Conservation (phyloP, 2,329 filamentous ascomycete species). For the Madurella fahalii region DNA sequence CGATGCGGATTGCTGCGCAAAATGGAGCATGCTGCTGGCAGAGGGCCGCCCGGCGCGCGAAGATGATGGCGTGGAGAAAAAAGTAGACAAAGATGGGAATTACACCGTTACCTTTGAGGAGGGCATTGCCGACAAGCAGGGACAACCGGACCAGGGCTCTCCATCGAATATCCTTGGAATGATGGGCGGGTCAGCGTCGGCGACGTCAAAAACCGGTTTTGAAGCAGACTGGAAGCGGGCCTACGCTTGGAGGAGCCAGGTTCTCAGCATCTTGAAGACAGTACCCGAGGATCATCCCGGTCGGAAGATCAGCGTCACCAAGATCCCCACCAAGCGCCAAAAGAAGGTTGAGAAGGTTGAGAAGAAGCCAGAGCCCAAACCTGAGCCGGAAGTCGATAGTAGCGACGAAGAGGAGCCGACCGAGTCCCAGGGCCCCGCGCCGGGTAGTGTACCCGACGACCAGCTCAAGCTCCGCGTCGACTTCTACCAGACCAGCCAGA, state of each 20-base stretch:
- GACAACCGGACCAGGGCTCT: slow-evolving; percentile 19
- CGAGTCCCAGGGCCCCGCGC: slow-evolving; percentile 6
- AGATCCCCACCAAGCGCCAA: slow-evolving; percentile 31
- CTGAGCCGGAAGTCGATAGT: neutral
- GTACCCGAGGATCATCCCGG: slow-evolving; percentile 43
- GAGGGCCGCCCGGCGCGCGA: slow-evolving; percentile 36
- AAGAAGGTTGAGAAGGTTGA: slow-evolving; percentile 23
- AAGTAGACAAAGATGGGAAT: slow-evolving; percentile 43
- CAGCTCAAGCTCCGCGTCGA: slow-evolving; percentile 36
- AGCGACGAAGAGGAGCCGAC: slow-evolving; percentile 9
- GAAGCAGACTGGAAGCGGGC: slow-evolving; percentile 38
- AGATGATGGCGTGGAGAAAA: slow-evolving; percentile 35
- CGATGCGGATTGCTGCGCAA: slow-evolving; percentile 69
- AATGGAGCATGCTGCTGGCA: slow-evolving; percentile 47
- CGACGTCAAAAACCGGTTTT: slow-evolving; percentile 20
- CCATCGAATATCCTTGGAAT: neutral
- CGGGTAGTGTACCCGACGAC: slow-evolving; percentile 21
- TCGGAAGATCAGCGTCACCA: slow-evolving; percentile 42
- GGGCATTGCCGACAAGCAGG: slow-evolving; percentile 24
- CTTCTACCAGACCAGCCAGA: slow-evolving; percentile 39
- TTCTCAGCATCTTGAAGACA: slow-evolving; percentile 42
- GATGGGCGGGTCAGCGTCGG: neutral
- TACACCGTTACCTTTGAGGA: slow-evolving; percentile 42
- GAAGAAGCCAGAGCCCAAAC: slow-evolving; percentile 10
- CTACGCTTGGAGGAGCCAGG: slow-evolving; percentile 44